Percentiles rank a stretch among this genome's conserved stretches.
phyloP scores from a whole-genome alignment of 1,284 basidiomycete genomes.

The Ganoderma multipileum region DNA sequence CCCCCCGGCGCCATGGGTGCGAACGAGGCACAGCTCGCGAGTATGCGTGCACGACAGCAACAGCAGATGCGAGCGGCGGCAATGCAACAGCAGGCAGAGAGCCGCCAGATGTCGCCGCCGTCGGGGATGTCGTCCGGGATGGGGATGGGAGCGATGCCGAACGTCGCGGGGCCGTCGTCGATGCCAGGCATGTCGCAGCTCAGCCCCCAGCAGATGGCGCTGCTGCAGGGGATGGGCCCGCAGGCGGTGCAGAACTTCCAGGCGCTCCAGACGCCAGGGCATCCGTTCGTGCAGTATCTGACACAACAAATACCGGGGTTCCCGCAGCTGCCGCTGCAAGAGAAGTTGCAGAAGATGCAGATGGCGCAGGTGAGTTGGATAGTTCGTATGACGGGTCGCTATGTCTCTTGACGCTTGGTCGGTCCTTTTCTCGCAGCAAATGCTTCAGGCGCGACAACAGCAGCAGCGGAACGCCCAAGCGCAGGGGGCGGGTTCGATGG shows the following conservation, averaged over 20 bases:
- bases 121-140: conserved; percentile 37
- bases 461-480: conserved; percentile 28
- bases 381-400: no score
- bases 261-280: conserved; percentile 59
- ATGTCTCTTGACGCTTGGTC: background rate
- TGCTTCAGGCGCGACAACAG: conserved; percentile 18
- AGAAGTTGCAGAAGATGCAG: conserved; percentile 66
- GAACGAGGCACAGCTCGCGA: conserved; percentile 43
- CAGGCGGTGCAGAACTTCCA: conserved; percentile 52
- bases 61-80: conserved; percentile 52
- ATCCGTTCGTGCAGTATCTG: conserved; percentile 66
- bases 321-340: conserved; percentile 51
- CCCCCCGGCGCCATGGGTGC: conserved; percentile 31
- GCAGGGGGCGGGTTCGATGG: conserved; percentile 29
- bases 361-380: conserved; percentile 54
- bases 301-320: conserved; percentile 60
- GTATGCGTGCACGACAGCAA: conserved; percentile 49
- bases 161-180: conserved; percentile 33
- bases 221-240: conserved; percentile 40
- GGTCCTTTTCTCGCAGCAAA: background rate
- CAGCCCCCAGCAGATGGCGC: conserved; percentile 30
- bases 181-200: conserved; percentile 24
- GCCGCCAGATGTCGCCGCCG: conserved; percentile 54
- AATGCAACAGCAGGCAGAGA: conserved; percentile 34
- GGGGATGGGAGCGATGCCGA: conserved; percentile 24